Evolutionary conservation across 2,329 filamentous ascomycete genomes (phyloP).

Genomic region (Penicillium sp.): DNA sequence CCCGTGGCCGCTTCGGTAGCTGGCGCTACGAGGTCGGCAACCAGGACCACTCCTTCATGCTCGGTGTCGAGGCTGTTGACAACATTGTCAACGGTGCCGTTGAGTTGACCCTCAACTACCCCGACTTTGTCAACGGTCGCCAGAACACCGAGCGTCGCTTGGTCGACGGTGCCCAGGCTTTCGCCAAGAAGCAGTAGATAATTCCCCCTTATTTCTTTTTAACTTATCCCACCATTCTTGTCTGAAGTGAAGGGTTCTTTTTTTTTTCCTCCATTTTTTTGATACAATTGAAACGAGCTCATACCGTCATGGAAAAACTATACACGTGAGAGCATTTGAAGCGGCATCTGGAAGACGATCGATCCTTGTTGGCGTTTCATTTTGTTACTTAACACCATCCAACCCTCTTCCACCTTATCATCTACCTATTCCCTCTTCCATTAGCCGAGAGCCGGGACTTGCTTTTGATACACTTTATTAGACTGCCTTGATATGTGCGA

Average conservation of each 20-base stretch:
- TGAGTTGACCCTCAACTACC: conserved; percentile 93
- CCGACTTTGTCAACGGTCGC: conserved; percentile 84
- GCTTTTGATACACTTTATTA: conserved; percentile 26
- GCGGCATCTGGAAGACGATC: conserved; percentile 35
- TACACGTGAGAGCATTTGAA: conserved; percentile 32
- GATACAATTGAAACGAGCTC: conserved; percentile 26
- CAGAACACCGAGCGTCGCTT: conserved; percentile 63
- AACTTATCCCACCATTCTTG: conserved; percentile 3
- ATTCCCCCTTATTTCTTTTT: conserved; percentile 12
- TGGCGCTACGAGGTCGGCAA: conserved; percentile 98
- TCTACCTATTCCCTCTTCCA: conserved; percentile 6
- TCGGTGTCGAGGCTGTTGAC: conserved; percentile 90
- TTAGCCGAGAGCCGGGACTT: conserved; percentile 17
- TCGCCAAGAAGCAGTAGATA: conserved; percentile 49
- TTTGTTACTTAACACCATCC: conserved; percentile 25
- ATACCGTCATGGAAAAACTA: conserved; percentile 23
- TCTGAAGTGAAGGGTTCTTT: conserved; percentile 5
- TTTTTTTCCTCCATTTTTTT: conserved; percentile 16
- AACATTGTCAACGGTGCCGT: conserved; percentile 85
- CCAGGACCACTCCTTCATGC: conserved; percentile 97
- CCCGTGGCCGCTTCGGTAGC: conserved; percentile 93
- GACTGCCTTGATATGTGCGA: conserved; percentile 19
- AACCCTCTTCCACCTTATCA: conserved; percentile 16
- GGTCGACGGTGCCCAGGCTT: conserved; percentile 61
- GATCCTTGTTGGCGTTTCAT: conserved; percentile 35